Evolutionary conservation across 1,284 basidiomycete species (phyloP), one percentile per base, ranked within the genome.

Genomic region (Gymnopus androsaceus): DNA sequence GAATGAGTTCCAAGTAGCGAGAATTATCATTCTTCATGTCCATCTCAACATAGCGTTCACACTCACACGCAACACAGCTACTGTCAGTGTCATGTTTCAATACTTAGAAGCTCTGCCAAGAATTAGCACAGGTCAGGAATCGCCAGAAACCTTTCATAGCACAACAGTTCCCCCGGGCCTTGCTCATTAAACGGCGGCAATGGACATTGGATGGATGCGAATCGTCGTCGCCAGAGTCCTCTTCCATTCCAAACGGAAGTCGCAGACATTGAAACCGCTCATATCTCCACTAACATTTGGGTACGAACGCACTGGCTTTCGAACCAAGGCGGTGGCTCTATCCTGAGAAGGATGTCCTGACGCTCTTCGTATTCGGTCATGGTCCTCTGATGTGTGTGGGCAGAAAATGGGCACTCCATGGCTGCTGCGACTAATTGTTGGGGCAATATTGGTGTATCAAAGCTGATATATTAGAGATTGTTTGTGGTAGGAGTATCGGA

Each of bases 211-310:
- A n/a, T n/a, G n/a, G n/a, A n/a, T n/a, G n/a, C n/a, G n/a, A n/a
- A n/a, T n/a, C n/a, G n/a, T n/a, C n/a, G n/a, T n/a, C n/a, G n/a
- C n/a, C n/a, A n/a, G n/a, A n/a, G n/a, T n/a, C n/a, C n/a, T n/a
- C n/a, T n/a, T 15, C 38, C 34, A 8, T 60, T 54, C 30, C 27
- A 50, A 19, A 58, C 52, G 3, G 64, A 68, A 15, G 59, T 67
- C n/a, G 72, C 83, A 0, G 78, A 83, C 44, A 67, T 85, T 19
- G 74, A 76, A 25, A 61, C 62, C 0, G 65, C 78, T 0, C 76
- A 82, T 25, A 62, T 67, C 23, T 71, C 75, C 8, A 30, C 57
- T 15, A 41, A 58, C 3, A 64, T 72, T 1, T 83, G 78, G 77
- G 76, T 14, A 52, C 64, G 7, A 65, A 74, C 50, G 55, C 74